Evolutionary conservation across 306 rosid species (phyloP).

Genomic region (Vicia sativa): DNA sequence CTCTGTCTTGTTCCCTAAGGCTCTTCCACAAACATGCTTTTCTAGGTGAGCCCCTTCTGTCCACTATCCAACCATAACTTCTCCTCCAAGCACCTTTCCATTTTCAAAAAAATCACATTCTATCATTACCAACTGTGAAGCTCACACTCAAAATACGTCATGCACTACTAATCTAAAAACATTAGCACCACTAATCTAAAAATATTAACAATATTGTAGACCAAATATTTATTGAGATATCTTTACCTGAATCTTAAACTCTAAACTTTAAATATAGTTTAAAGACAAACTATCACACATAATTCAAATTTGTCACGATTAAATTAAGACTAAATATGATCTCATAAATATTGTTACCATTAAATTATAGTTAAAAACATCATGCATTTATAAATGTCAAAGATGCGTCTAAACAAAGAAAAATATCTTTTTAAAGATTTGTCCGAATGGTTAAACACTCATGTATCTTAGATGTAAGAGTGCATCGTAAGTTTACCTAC

Average conservation of each 20-base stretch:
- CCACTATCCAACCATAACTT: constrained; percentile 70
- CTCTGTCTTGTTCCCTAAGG: constrained; percentile 67
- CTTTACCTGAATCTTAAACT: no score
- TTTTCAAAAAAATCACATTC: constrained; percentile 41
- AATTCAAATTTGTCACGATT: no score
- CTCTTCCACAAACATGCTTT: constrained; percentile 44
- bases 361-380: no score
- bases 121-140: constrained; percentile 33
- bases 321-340: no score
- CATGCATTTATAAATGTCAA: no score
- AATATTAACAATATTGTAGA: background rate
- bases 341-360: no score
- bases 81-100: constrained; percentile 61
- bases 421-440: no score
- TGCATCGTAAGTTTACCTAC: constrained; percentile 1
- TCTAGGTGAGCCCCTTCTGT: constrained; percentile 64
- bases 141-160: background rate
- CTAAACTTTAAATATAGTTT: no score
- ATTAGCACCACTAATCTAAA: background rate
- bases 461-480: background rate
- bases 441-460: no score
- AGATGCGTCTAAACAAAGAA: no score
- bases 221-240: no score
- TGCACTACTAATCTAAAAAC: background rate
- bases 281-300: no score